Evolutionary conservation across 2,329 filamentous ascomycete species (phyloP).

Genomic region (Aaosphaeria arxii): DNA sequence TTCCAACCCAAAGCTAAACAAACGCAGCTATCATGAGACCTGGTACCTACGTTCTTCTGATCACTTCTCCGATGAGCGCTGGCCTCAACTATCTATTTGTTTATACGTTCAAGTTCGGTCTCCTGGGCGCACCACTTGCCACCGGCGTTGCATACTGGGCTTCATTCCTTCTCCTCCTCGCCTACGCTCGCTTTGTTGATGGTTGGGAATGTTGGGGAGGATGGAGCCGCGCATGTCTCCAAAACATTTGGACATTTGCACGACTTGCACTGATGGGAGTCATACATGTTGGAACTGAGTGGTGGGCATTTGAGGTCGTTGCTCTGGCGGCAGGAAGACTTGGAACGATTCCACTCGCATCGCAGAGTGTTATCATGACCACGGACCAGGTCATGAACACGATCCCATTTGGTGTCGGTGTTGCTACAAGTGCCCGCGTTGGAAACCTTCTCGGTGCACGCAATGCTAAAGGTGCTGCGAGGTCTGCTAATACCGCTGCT

Average conservation of each 20-base stretch:
- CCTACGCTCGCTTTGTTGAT: constrained; percentile 67
- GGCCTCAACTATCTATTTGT: constrained; percentile 66
- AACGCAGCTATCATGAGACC: constrained; percentile 58
- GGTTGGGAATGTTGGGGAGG: constrained; percentile 81
- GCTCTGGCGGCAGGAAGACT: constrained; percentile 77
- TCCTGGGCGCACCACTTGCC: constrained; percentile 77
- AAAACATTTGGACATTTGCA: constrained; percentile 68
- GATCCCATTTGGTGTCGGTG: constrained; percentile 81
- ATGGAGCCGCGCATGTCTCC: constrained; percentile 61
- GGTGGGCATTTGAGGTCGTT: constrained; percentile 94
- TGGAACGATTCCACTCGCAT: constrained; percentile 74
- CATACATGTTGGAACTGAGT: constrained; percentile 83
- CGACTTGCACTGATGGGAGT: constrained; percentile 73
- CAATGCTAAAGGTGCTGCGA: constrained; percentile 62
- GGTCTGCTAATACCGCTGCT: constrained; percentile 73
- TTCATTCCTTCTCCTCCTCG: constrained; percentile 72
- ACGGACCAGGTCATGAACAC: constrained; percentile 82
- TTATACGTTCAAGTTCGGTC: constrained; percentile 66
- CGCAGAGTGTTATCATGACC: constrained; percentile 88
- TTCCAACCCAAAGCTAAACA: not conserved
- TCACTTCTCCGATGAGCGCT: constrained; percentile 60
- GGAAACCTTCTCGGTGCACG: constrained; percentile 76
- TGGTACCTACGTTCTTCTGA: constrained; percentile 60
- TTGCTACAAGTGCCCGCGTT: constrained; percentile 73
- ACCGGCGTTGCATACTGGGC: constrained; percentile 85